Conservation (phyloP, 805 yeast genomes). For the Metschnikowia matae region DNA sequence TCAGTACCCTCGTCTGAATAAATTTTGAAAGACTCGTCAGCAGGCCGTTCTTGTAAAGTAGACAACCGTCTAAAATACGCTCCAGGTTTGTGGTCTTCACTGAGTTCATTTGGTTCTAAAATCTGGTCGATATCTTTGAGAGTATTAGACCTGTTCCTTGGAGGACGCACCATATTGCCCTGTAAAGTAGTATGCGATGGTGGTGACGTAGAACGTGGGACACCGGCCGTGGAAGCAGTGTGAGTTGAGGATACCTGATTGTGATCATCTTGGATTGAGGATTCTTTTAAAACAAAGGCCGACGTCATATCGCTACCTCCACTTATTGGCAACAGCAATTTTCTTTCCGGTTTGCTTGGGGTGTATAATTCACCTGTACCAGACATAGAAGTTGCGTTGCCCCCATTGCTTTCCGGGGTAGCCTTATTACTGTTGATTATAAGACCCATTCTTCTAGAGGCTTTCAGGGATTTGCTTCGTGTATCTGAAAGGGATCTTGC, state of each 20-base stretch:
- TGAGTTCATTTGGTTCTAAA: constrained; percentile 34
- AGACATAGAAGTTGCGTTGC: neutral
- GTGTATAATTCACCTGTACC: constrained; percentile 3
- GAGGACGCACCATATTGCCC: constrained; percentile 15
- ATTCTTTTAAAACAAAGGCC: neutral
- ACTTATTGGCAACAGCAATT: constrained; percentile 10
- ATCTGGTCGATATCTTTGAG: constrained; percentile 32
- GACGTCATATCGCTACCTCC: constrained; percentile 4
- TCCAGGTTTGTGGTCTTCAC: constrained; percentile 48
- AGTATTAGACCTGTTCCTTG: constrained; percentile 35
- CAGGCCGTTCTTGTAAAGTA: constrained; percentile 52
- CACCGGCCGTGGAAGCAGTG: constrained; percentile 5
- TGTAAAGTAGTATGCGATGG: neutral
- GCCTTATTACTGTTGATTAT: constrained; percentile 44
- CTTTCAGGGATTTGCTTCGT: constrained; percentile 50
- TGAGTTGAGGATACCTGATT: constrained; percentile 1
- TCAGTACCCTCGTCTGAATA: neutral
- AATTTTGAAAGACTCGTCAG: constrained; percentile 20
- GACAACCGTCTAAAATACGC: constrained; percentile 66
- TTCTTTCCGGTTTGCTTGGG: constrained; percentile 16
- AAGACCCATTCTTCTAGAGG: constrained; percentile 74
- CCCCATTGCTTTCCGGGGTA: constrained; percentile 12
- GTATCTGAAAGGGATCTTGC: constrained; percentile 33
- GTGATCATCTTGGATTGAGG: neutral
- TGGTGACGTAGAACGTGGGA: constrained; percentile 12